phyloP scores from a whole-genome alignment of 495 filamentous ascomycete species.

The Thozetella sp. region DNA sequence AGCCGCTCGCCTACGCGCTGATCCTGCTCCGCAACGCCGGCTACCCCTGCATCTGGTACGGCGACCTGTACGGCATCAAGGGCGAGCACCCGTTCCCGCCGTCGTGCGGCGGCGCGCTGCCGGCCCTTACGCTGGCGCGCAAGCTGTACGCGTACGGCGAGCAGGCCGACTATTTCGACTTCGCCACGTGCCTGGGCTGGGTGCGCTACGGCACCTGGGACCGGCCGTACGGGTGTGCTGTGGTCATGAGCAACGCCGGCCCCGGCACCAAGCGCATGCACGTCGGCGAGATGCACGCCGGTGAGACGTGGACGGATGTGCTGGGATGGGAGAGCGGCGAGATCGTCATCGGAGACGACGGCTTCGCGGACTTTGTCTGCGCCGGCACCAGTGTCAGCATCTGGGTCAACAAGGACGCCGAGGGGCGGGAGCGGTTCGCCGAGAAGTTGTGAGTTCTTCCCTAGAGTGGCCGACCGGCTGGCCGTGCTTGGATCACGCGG shows the following conservation, averaged over 20 bases:
- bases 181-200: constrained; percentile 69
- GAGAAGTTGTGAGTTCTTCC: constrained; percentile 15
- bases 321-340: constrained; percentile 43
- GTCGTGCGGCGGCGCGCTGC: constrained; percentile 60
- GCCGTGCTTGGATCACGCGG: too few relatives aligned
- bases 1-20: constrained; percentile 60
- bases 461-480: too few relatives aligned
- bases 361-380: constrained; percentile 58
- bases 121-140: constrained; percentile 62
- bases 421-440: constrained; percentile 49
- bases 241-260: constrained; percentile 58
- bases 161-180: constrained; percentile 71
- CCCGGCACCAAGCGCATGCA: constrained; percentile 58
- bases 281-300: constrained; percentile 57
- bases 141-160: constrained; percentile 71
- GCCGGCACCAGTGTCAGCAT: constrained; percentile 55
- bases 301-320: constrained; percentile 63
- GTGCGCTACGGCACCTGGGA: constrained; percentile 61
- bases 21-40: constrained; percentile 68
- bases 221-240: constrained; percentile 54
- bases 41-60: constrained; percentile 75
- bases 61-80: constrained; percentile 73
- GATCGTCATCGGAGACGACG: constrained; percentile 55
- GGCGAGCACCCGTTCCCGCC: constrained; percentile 52
- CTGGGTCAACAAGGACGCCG: constrained; percentile 60